Base-by-base conservation (phyloP, 192 early-diverging fungal genomes). In the Piromyces sp. region DNA sequence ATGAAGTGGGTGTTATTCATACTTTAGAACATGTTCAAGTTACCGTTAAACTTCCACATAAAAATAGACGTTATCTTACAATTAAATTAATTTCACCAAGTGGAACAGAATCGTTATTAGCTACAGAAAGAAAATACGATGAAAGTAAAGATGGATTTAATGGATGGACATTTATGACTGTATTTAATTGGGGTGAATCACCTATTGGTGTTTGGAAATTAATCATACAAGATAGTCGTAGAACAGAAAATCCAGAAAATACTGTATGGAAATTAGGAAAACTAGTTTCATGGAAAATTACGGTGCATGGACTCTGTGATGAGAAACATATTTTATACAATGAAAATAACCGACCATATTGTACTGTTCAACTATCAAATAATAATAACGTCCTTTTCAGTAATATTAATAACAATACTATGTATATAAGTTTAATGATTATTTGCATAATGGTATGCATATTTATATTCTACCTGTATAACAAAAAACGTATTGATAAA, bases 11-110 rank as follows among this genome's bases (percentile, higher is more conserved):
- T n/a, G 4, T 5, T 68, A 68, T 68, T 68, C 26, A 68, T 3
- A 84, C 96, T 30, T 82, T 97, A 12, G 97, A 99, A 84, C 96
- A 98, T 82, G 87, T 98, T 19, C 96, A 95, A 2, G 93, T 95
- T 1, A 94, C 90, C 1, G 90, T 99, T 2, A 88, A 91, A 80
- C 94, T 97, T 82, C 86, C 92, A 26, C 96, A 98, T 88, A 78
- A 86, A 68, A 68, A 81, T 88, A 80, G 89, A 26, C 80, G 85
- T 30, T 81, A 81, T 29, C 83, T 90, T 14, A 86, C 85, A 29
- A 85, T 90, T 22, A 79, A 81, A 30, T 85, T 90, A 29, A 82
- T 81, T 16, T 83, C 81, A 17, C 88, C 89, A 0, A 79, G 82
- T 13, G 84, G 85, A 15, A 90, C 89, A 5, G 79, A 85, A 16